Percentiles rank a stretch among this genome's conserved stretches.
Conservation (phyloP, 176 grass and related monocot genomes). For the Aegilops umbellulata region DNA sequence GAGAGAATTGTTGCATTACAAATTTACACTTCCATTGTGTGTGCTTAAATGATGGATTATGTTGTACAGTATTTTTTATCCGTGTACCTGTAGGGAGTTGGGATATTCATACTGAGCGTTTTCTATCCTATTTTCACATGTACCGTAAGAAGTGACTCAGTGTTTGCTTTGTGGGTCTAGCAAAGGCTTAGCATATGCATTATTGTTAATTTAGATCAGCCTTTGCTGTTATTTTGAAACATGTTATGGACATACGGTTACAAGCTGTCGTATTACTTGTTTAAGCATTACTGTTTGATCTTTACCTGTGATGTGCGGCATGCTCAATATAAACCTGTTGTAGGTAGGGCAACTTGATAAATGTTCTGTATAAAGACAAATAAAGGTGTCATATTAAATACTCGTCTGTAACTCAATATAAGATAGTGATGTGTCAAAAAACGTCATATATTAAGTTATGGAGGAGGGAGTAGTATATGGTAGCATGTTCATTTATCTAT, state of each 20-base stretch:
- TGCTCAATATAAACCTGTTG: not conserved
- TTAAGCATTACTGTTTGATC: constrained; percentile 18
- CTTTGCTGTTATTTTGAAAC: not conserved
- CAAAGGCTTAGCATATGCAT: not conserved
- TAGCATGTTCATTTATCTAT: constrained; percentile 1
- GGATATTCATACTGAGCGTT: not conserved
- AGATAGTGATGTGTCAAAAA: too few species aligned
- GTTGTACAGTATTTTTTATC: not conserved
- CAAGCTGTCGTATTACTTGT: not conserved
- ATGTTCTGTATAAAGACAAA: not conserved
- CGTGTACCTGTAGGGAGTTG: not conserved
- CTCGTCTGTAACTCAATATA: too few species aligned
- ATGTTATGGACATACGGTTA: not conserved
- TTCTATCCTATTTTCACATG: not conserved
- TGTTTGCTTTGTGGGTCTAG: not conserved
- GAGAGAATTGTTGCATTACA: not conserved
- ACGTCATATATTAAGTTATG: too few species aligned
- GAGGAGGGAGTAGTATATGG: not conserved
- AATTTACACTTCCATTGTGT: not conserved
- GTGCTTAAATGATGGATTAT: not conserved
- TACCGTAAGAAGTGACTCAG: not conserved
- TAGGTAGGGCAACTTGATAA: not conserved
- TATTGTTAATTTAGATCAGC: not conserved
- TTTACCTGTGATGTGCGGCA: not conserved
- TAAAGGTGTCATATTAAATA: not conserved